Base-by-base conservation (phyloP, 2,329 filamentous ascomycete genomes). In the Fusarium sp. region DNA sequence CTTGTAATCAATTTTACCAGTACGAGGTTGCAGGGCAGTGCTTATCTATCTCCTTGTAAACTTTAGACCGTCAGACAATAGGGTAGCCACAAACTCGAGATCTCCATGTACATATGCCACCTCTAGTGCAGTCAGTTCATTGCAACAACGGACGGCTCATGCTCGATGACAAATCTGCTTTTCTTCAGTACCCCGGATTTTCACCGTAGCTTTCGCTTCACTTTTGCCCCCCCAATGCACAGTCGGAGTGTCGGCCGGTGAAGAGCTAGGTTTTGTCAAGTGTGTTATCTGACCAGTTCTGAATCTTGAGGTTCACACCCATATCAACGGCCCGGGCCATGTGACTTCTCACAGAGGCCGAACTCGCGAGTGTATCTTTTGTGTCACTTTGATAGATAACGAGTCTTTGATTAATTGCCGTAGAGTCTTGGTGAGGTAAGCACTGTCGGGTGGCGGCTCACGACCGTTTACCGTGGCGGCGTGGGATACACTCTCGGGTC, bases 201-300 rank as follows among this genome's bases (percentile, higher is more conserved):
- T n/a, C 18, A 37, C 50, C 21, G 45, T 19, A 13, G 34, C 46
- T 25, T 54, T 62, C 34, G 23, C 12, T 58, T 62, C 18, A 18
- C 9, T 30, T 25, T 28, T 18, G 19, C 28, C 51, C 51, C 65
- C 43, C 51, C 23, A 30, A 65, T 44, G 43, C 14, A 54, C 55
- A 53, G 30, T 66, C 46, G 43, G 46, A 30, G 30, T 62, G 51
- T 23, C 21, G 13, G 19, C 23, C 57, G 55, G 59, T 42, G 46
- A 41, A 44, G 46, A 62, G 19, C 16, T 48, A 28, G n/a, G 26
- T 26, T 23, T 58, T 28, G 55, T 18, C n/a, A 58, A 69, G 28
- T 66, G 13, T 51, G 65, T 69, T 69, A 48, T 67, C 48, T 62
- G 13, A 69, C 61, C 61, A 67, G 66, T 62, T 67, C 55, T 62